Conservation (phyloP, 176 grass and related monocot species). For the Triticum monococcum region DNA sequence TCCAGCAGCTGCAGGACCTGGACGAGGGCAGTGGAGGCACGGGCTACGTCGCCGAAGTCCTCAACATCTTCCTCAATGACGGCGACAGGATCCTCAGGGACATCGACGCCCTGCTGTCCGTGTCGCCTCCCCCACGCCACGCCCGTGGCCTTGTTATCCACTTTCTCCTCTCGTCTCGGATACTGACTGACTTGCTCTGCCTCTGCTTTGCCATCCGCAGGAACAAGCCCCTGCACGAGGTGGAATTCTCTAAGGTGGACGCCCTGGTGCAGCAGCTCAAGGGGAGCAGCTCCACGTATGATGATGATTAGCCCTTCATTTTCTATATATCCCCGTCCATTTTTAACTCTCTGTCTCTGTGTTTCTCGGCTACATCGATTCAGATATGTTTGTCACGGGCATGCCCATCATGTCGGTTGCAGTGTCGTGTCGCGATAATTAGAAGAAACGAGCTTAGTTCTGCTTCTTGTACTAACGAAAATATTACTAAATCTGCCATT, state of each 20-base stretch:
- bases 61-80: slow-evolving; percentile 74
- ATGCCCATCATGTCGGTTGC: background rate
- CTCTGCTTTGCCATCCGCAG: slow-evolving; percentile 18
- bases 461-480: background rate
- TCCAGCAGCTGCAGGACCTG: slow-evolving; percentile 77
- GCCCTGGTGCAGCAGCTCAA: slow-evolving; percentile 81
- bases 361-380: no score
- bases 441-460: background rate
- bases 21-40: slow-evolving; percentile 55
- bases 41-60: slow-evolving; percentile 63
- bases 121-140: background rate
- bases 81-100: slow-evolving; percentile 55
- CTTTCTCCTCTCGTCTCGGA: background rate
- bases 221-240: slow-evolving; percentile 25
- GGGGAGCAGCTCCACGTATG: slow-evolving; percentile 82
- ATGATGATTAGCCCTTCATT: background rate
- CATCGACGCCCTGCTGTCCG: slow-evolving; percentile 56
- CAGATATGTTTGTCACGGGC: no score
- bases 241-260: slow-evolving; percentile 71
- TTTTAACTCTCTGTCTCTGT: background rate
- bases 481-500: no score
- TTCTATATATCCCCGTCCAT: background rate
- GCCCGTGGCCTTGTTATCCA: no score
- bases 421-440: background rate
- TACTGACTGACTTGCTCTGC: background rate